Evolutionary conservation across 2,329 filamentous ascomycete genomes (phyloP).

Genomic region (Aspergillus intermedius): DNA sequence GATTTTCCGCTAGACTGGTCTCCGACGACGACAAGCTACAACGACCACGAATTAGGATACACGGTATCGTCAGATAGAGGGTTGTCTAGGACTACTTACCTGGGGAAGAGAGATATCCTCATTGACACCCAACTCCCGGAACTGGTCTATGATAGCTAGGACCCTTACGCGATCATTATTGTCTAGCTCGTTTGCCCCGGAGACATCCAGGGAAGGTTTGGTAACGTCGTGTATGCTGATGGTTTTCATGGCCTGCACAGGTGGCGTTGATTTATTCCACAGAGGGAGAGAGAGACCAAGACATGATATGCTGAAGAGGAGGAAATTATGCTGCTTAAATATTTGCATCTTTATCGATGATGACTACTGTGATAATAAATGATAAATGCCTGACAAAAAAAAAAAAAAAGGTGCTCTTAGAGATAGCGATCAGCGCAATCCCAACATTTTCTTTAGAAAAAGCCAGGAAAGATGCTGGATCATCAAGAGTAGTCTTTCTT

Average conservation of each 20-base stretch:
- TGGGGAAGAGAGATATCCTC: constrained; percentile 25
- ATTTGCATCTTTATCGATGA: too few species aligned
- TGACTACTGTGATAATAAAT: too few species aligned
- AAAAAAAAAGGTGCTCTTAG: too few species aligned
- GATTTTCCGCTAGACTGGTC: constrained; percentile 30
- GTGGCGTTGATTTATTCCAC: too few species aligned
- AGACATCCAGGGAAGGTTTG: not conserved
- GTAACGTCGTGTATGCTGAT: not conserved
- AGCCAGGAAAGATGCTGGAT: too few species aligned
- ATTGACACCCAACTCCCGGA: constrained; percentile 22
- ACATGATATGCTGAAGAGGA: too few species aligned
- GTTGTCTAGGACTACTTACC: constrained; percentile 12
- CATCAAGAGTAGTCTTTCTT: too few species aligned
- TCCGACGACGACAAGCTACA: constrained; percentile 27
- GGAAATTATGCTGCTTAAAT: too few species aligned
- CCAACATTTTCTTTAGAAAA: too few species aligned
- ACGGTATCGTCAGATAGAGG: not conserved
- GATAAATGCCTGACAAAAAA: too few species aligned
- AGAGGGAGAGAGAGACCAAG: too few species aligned
- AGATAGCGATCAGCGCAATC: too few species aligned
- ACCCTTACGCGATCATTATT: constrained; percentile 9
- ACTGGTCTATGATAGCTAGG: constrained; percentile 19
- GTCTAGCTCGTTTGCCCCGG: constrained; percentile 20
- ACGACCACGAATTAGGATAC: not conserved
- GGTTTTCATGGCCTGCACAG: not conserved